These are phyloP conservation scores for Fusarium albidum DNA, from an alignment of 2,329 filamentous ascomycete species.

Conservation along the genomic window DNA sequence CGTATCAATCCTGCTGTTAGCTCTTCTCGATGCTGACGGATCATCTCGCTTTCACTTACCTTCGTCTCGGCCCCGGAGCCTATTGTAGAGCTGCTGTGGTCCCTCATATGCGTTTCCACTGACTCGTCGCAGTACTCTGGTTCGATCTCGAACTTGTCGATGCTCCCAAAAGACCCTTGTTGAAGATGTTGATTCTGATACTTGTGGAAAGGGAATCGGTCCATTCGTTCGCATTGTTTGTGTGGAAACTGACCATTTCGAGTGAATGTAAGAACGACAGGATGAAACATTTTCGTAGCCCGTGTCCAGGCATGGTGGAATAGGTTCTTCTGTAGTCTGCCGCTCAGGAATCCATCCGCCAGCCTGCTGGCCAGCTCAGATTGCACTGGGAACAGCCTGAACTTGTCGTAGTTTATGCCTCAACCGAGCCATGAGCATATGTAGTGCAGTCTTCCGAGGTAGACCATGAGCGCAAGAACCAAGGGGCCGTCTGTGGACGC, in stretches of 20 bases:
- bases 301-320: not conserved
- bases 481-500: not conserved
- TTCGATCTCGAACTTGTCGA: not conserved
- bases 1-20: not conserved
- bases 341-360: not conserved
- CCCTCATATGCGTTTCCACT: not conserved
- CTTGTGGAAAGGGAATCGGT: not conserved
- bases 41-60: not conserved
- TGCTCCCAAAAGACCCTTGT: not conserved
- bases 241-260: not conserved
- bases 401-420: not conserved
- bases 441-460: constrained; percentile 1
- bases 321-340: not conserved
- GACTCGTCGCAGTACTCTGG: not conserved
- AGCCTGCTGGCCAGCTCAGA: not conserved
- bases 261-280: not conserved
- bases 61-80: not conserved
- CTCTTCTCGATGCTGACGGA: not conserved
- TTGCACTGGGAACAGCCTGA: not conserved
- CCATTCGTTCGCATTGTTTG: not conserved
- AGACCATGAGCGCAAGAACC: not conserved
- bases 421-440: not conserved
- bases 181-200: not conserved
- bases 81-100: not conserved
- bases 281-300: not conserved